A percentile compares a stretch with the other conserved stretches of the same genome.
Evolutionary conservation across 805 yeast genomes (phyloP).

Genomic region (Pichia rugopelliculosa): DNA sequence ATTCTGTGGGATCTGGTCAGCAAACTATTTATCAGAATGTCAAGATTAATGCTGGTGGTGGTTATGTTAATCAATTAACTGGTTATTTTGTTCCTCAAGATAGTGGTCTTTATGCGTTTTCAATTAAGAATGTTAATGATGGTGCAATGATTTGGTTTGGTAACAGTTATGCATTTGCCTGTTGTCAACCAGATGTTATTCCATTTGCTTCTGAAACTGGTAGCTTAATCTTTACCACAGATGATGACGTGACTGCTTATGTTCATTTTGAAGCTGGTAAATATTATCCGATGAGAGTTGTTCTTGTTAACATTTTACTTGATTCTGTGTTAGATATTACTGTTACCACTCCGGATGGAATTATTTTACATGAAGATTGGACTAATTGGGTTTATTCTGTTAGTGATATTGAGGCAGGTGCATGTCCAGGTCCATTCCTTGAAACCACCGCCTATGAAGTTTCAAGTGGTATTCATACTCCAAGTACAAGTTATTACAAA

Average conservation of each 20-base stretch:
- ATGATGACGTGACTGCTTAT: not conserved
- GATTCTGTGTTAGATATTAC: constrained; percentile 5
- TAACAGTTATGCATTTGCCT: constrained; percentile 26
- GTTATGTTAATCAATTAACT: constrained; percentile 12
- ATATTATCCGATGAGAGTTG: constrained; percentile 16
- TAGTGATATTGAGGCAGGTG: not conserved
- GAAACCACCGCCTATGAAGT: not conserved
- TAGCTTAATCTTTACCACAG: not conserved
- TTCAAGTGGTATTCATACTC: not conserved
- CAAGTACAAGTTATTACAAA: not conserved
- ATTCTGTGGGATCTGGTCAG: not conserved
- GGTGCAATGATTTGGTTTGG: constrained; percentile 27
- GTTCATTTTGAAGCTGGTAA: constrained; percentile 10
- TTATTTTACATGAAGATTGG: constrained; percentile 1
- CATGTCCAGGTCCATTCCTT: not conserved
- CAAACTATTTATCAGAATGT: constrained; percentile 3
- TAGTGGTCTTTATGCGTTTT: constrained; percentile 25
- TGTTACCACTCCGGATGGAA: constrained; percentile 6
- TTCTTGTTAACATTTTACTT: not conserved
- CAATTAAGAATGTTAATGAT: constrained; percentile 24
- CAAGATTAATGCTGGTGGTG: not conserved
- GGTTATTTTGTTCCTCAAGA: constrained; percentile 21
- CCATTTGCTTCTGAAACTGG: constrained; percentile 1
- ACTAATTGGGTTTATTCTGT: constrained; percentile 7
- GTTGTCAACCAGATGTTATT: constrained; percentile 22